Evolutionary conservation across 1,284 basidiomycete species (phyloP), one percentile per base, ranked within the genome.

Genomic region (Trichosporon faecale): DNA sequence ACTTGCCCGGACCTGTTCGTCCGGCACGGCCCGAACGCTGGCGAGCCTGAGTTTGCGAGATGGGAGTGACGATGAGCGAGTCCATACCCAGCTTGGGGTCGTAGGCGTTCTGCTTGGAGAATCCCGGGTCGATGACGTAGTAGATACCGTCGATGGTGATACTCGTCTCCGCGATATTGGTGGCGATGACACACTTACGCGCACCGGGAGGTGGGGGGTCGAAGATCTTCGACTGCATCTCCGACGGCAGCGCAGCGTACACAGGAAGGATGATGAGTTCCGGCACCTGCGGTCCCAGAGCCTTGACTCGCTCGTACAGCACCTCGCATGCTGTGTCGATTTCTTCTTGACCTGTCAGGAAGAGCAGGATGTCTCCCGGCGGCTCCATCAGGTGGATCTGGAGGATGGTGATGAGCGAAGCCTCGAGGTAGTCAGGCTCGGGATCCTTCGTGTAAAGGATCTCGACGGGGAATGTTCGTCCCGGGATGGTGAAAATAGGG

Each of bases 401-500:
- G 91, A 99, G 96, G 79, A 98, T 93, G 0, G 96, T 99, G 78
- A 98, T 99, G 72, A 99, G 89, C 23, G 95, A 94, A 0, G 96
- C 95, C 78, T 99, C 97, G 71, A 99, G 89, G 83, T 99, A 99
- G 83, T 99, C 97, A n/a, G 89, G 88, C 84, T 99, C 97, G 0
- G 97, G 96, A 79, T 99, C 96, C 83, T 98, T 98, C 74, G 96
- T 98, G 85, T 99, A 98, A 23, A 99, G 86, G 57, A 94, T 89
- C 83, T 99, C 97, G 73, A 99, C 97, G 2, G 96, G 96, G 85
- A 93, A 98, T n/a, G 95, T 95, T 77, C 95, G 91, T 75, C 97
- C 97, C 14, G 97, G 96, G 75, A 99, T 99, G n/a, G 96, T 98
- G 87, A 99, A 98, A 84, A 99, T 98, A 12, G 96, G 95, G 84